phyloP scores from a whole-genome alignment of 2,329 filamentous ascomycete species.

The Venturia nashicola region DNA sequence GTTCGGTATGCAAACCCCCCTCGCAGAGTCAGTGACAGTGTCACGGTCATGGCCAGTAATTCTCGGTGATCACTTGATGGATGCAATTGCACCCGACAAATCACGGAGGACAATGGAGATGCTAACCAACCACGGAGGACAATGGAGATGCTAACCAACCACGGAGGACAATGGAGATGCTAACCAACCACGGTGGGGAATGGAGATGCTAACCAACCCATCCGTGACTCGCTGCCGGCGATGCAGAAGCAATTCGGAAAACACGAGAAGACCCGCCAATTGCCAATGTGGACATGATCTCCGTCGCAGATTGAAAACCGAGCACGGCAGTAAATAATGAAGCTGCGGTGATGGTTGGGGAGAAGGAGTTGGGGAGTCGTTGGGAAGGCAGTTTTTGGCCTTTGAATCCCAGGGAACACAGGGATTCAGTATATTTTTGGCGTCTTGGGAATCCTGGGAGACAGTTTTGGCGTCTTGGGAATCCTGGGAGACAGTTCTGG shows the following conservation, averaged over 20 bases:
- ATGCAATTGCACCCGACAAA: not conserved
- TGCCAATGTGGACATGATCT: not conserved
- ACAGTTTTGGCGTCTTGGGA: too few species aligned
- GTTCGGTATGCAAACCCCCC: not conserved
- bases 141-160: not conserved
- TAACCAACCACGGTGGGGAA: not conserved
- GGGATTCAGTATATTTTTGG: not conserved
- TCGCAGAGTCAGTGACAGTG: not conserved
- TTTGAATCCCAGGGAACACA: not conserved
- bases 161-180: not conserved
- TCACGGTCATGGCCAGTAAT: not conserved
- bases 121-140: not conserved
- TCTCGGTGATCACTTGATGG: not conserved
- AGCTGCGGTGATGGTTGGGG: not conserved
- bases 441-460: too few species aligned
- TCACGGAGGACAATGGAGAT: not conserved
- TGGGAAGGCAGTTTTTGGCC: not conserved
- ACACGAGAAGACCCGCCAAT: not conserved
- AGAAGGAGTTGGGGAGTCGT: not conserved
- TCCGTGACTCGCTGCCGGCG: not conserved
- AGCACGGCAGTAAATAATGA: not conserved
- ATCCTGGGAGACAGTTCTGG: too few species aligned
- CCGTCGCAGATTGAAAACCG: not conserved
- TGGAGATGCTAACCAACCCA: not conserved
- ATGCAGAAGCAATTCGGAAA: not conserved